Evolutionary conservation across 2,329 filamentous ascomycete genomes (phyloP).

Genomic region (Thielaviopsis ethacetica): DNA sequence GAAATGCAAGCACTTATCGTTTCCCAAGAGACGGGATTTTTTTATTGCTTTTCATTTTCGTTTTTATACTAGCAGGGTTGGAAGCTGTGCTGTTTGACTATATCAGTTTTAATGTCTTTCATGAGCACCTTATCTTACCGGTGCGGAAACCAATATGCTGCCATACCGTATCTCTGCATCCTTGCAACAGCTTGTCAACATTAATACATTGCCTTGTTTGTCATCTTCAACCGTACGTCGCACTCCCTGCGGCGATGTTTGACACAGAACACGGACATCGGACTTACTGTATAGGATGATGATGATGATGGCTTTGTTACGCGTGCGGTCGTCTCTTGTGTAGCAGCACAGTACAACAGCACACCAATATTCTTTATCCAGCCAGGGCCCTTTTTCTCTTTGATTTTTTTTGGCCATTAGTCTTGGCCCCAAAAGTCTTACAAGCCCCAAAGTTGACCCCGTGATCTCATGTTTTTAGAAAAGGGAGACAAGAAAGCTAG

Average conservation of each 20-base stretch:
- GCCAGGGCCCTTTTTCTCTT: not conserved
- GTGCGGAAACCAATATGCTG: no score
- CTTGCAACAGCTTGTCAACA: no score
- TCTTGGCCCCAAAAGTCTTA: not conserved
- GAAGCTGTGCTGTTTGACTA: no score
- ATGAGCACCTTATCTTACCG: no score
- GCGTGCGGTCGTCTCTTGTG: not conserved
- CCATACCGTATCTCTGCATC: no score
- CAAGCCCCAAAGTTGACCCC: not conserved
- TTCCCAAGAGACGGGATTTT: no score
- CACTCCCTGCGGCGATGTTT: not conserved
- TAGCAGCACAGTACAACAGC: not conserved
- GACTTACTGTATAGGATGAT: not conserved
- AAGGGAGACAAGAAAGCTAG: not conserved
- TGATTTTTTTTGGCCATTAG: not conserved
- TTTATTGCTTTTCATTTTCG: no score
- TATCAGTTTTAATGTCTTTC: no score
- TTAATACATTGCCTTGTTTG: not conserved
- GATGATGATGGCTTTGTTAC: not conserved
- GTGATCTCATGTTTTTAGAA: not conserved
- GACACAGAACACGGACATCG: not conserved
- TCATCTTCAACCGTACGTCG: not conserved
- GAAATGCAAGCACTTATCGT: no score
- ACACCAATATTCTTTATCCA: not conserved
- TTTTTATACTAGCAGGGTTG: no score